Base-by-base conservation (phyloP, 805 yeast species). In the Kuraishia capsulata region DNA sequence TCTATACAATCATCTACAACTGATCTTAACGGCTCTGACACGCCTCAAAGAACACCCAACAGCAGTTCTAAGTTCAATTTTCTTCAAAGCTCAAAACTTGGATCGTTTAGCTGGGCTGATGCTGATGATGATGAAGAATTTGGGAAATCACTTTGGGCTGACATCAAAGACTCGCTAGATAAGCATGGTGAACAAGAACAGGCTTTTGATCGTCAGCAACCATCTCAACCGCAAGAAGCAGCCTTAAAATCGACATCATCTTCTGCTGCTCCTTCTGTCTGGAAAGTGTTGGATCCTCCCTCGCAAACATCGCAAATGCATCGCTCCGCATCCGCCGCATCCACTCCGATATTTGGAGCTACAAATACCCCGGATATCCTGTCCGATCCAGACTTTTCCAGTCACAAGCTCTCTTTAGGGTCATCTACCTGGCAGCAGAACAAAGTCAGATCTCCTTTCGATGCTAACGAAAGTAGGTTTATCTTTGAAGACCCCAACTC, bases 61-160 rank as follows among this genome's bases (percentile, higher is more conserved):
- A 11, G 17, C 17, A 14, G 13, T 13, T 9, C 17, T 5, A 11
- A 9, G 13, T 28, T 28, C 14, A 17, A 28, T 6, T 28, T 28
- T 17, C 13, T 8, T 6, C 8, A 6, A 5, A 14, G 17, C 17
- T 5, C 8, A 13, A 11, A 13, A 5, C 17, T 28, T 8, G 31
- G 42, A 36, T 24, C 28, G 18, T 40, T 46, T 25, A 42, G 29
- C 23, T 51, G 55, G 55, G 47, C 45, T 9, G 50, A 47, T 29
- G 40, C 36, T 10, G 42, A 43, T 20, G 44, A 35, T 3, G 44
- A 43, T n/a, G 42, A 39, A 30, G 46, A 41, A 4, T 42, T 44
- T 24, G 20, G 36, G 11, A 40, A 39, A 31, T 36, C 36, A 6
- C 31, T 51, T 20, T 51, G 55, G 55, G 38, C 38, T 20, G 51